Conservation (phyloP, 495 filamentous ascomycete genomes). For the Aspergillus sclerotioniger region DNA sequence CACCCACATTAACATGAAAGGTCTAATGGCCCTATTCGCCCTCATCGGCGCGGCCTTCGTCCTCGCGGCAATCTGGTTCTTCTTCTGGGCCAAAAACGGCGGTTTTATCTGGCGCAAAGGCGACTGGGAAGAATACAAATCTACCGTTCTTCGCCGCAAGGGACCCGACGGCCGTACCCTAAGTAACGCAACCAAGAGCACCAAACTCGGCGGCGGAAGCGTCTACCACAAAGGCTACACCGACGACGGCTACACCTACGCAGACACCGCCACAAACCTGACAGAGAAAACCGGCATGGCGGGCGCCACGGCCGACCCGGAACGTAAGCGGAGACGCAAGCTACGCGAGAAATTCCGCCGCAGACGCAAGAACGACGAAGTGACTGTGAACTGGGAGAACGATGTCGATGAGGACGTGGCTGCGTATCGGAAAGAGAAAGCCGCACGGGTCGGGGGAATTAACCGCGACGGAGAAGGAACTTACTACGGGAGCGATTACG, state of each 20-base stretch:
- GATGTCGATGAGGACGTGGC: conserved; percentile 70
- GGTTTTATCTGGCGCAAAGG: conserved; percentile 80
- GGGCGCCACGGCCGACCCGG: neutral
- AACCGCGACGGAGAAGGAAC: conserved; percentile 75
- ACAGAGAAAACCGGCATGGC: conserved; percentile 32
- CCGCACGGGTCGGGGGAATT: conserved; percentile 80
- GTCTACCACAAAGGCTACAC: conserved; percentile 63
- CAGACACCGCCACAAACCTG: conserved; percentile 37
- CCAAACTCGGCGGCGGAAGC: conserved; percentile 75
- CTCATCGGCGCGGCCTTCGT: conserved; percentile 78
- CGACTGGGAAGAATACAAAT: conserved; percentile 99
- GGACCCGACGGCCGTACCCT: conserved; percentile 83
- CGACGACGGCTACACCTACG: conserved; percentile 51
- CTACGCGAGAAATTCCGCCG: conserved; percentile 41
- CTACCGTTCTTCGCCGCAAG: conserved; percentile 88
- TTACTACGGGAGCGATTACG: conserved; percentile 62
- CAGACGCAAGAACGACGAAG: conserved; percentile 36
- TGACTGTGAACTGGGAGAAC: conserved; percentile 46
- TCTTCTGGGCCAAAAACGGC: conserved; percentile 96
- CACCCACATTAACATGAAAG: conserved; percentile 76
- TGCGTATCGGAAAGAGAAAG: conserved; percentile 78
- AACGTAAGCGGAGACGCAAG: conserved; percentile 38
- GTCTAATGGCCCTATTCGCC: conserved; percentile 80
- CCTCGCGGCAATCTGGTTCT: conserved; percentile 84
- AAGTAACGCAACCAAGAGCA: conserved; percentile 75